Conservation (phyloP, 345 rosid species). For the Carallia pectinifolia region DNA sequence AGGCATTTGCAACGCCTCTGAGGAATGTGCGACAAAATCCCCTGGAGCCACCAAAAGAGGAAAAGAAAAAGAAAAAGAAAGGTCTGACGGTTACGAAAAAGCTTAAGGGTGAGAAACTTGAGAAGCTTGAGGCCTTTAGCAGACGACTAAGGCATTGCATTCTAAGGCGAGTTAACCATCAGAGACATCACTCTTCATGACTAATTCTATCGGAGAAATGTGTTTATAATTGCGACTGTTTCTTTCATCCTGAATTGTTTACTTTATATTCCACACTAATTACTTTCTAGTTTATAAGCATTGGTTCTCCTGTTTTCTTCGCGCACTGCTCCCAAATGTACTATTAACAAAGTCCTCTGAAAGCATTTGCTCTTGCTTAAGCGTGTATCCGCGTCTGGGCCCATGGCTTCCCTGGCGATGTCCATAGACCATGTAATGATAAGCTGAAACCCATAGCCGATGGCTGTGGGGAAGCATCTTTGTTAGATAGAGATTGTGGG, state of each 20-base stretch:
- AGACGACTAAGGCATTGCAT: conserved; percentile 69
- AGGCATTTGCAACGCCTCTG: conserved; percentile 54
- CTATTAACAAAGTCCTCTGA: neutral
- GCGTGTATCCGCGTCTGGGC: neutral
- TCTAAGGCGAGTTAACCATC: conserved; percentile 62
- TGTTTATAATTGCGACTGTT: conserved; percentile 21
- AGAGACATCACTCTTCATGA: conserved; percentile 56
- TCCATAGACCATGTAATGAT: too few relatives aligned
- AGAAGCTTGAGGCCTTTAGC: conserved; percentile 74
- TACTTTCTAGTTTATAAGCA: neutral
- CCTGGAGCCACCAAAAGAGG: conserved; percentile 30
- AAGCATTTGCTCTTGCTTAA: too few relatives aligned
- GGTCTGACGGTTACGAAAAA: conserved; percentile 44
- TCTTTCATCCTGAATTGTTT: conserved; percentile 3
- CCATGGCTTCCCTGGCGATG: too few relatives aligned
- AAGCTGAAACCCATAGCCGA: too few relatives aligned
- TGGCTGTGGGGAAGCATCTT: too few relatives aligned
- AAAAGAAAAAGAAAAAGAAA: conserved; percentile 39
- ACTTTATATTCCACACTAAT: neutral
- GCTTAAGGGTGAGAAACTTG: conserved; percentile 65
- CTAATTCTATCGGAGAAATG: conserved; percentile 20
- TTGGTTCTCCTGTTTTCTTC: neutral
- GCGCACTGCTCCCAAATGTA: neutral
- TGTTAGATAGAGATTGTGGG: too few relatives aligned
- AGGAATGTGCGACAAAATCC: conserved; percentile 29